Base-by-base conservation (phyloP, 805 yeast species). In the Yarrowia sp. region DNA sequence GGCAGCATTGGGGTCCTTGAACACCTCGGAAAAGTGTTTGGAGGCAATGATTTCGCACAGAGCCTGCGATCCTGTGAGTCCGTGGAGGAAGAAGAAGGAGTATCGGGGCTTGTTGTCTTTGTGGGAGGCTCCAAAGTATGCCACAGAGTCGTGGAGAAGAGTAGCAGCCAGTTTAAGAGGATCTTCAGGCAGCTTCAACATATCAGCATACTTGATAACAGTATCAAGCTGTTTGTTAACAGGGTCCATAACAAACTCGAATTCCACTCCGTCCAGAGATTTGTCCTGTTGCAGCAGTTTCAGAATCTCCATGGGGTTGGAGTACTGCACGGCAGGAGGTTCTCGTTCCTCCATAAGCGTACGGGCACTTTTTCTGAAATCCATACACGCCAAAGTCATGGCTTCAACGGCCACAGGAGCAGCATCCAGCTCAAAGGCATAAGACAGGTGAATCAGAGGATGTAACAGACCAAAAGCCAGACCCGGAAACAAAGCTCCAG, bases 381-480 rank as follows among this genome's bases (percentile, higher is more conserved):
- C 71, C 19, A 66, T 64, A 24, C 71, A 70, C 7, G 73, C 68
- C 67, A 73, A 62, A 0, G 75, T 72, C 54, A 77, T 67, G 1
- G 79, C 78, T 43, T 75, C 77, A 24, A 71, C 68, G 0, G 77
- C 81, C 5, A 76, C 49, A 52, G 74, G 69, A 17, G 73, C 71
- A 44, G 71, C 71, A 58, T 76, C 74, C 22, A 71, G 41, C 58
- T 77, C 79, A 10, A 71, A 65, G 4, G 79, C 80, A 11, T 74
- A 73, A 8, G 74, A 76, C 44, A 77, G 68, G 61, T 73, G 77
- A 17, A 75, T 72, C 35, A 78, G 43, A 1, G 79, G 77, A 41
- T 73, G 73, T 9, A 69, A 65, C 41, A 73, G 68, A 35, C 72
- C 72, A 3, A 67, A 66, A 9, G 66, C 63, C n/a, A 74, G 64